These are phyloP conservation scores for Nemania bipapillata DNA, from an alignment of 2,329 filamentous ascomycete species.

Conservation along the genomic window DNA sequence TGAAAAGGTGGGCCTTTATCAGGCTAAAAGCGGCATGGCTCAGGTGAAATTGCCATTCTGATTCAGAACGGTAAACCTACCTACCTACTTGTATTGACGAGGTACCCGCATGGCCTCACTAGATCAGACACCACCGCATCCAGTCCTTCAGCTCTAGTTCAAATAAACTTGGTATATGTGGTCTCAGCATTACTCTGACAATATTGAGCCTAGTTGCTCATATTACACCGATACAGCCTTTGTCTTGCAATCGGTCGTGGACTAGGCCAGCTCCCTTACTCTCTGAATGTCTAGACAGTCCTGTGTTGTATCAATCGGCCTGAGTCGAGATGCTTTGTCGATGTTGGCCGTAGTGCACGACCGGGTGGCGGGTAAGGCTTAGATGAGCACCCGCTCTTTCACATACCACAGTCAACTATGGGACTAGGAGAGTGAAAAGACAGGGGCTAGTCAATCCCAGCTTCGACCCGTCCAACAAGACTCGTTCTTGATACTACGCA, in stretches of 20 bases:
- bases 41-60: too few species aligned
- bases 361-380: conserved; percentile 30
- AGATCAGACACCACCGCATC: conserved; percentile 16
- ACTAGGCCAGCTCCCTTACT: neutral
- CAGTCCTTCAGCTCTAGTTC: neutral
- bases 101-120: conserved; percentile 17
- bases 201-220: conserved; percentile 4
- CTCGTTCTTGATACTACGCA: neutral
- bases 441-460: conserved; percentile 25
- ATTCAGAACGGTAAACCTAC: too few species aligned
- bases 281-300: conserved; percentile 13
- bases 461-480: conserved; percentile 16
- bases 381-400: conserved; percentile 20
- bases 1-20: too few species aligned
- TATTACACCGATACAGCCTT: neutral
- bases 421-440: conserved; percentile 26
- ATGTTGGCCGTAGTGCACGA: conserved; percentile 25
- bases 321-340: conserved; percentile 10
- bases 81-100: too few species aligned
- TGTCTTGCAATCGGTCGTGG: conserved; percentile 18
- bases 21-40: too few species aligned
- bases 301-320: conserved; percentile 18
- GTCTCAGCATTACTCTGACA: neutral
- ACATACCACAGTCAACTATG: conserved; percentile 16
- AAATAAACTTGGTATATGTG: conserved; percentile 6